Conservation (phyloP, 2,329 filamentous ascomycete species). For the Verruconis gallopava region DNA sequence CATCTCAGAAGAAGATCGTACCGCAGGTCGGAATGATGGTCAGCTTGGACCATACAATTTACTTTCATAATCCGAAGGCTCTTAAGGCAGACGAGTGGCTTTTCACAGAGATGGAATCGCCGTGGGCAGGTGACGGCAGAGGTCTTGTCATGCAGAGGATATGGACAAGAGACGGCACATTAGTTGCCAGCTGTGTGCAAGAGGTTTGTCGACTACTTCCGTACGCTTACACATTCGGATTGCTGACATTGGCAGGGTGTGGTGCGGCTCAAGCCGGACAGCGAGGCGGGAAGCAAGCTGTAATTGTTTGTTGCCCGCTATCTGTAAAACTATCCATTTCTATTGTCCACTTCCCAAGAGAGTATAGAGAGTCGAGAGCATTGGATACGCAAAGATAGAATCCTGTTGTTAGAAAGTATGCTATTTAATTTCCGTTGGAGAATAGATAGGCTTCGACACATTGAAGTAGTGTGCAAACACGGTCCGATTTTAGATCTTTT, state of each 20-base stretch:
- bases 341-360: no score
- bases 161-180: constrained; percentile 54
- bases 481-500: no score
- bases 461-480: no score
- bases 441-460: no score
- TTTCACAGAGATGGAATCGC: constrained; percentile 66
- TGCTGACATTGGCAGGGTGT: constrained; percentile 6
- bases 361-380: no score
- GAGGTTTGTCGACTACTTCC: constrained; percentile 33
- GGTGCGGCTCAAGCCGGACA: constrained; percentile 8
- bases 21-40: constrained; percentile 74
- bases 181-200: constrained; percentile 70
- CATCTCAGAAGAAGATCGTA: constrained; percentile 17
- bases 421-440: no score
- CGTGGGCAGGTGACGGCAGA: constrained; percentile 66
- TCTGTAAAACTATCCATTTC: no score
- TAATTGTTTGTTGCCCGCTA: no score
- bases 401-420: no score
- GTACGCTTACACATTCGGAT: no score
- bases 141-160: constrained; percentile 66
- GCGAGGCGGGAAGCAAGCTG: not conserved
- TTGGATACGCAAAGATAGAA: no score
- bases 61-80: constrained; percentile 38
- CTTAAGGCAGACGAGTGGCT: constrained; percentile 56
- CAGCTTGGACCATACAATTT: constrained; percentile 57